phyloP scores from a whole-genome alignment of 2,329 filamentous ascomycete species.

The Fusarium succisae region DNA sequence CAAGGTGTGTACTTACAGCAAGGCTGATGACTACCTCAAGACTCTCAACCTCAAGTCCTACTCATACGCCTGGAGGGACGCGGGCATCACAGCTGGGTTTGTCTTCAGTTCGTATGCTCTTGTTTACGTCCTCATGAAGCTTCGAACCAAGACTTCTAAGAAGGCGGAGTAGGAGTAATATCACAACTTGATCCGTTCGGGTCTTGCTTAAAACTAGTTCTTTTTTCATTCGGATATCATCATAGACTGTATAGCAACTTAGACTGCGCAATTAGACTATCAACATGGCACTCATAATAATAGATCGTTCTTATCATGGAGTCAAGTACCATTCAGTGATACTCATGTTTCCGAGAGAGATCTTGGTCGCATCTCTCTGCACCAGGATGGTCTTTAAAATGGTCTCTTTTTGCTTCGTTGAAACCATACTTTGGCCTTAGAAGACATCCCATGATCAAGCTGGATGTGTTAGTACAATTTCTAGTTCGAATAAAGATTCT shows the following conservation, averaged over 20 bases:
- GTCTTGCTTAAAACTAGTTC: background rate
- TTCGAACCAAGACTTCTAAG: conserved; percentile 59
- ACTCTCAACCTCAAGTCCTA: conserved; percentile 69
- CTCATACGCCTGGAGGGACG: conserved; percentile 73
- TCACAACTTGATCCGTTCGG: background rate
- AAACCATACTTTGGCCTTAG: too few relatives aligned
- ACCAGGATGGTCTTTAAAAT: background rate
- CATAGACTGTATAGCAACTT: background rate
- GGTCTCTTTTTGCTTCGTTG: background rate
- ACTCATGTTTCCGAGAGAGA: too few relatives aligned
- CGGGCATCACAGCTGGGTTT: conserved; percentile 67
- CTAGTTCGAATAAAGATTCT: background rate
- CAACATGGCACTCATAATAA: background rate
- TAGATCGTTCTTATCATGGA: background rate
- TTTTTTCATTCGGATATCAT: background rate
- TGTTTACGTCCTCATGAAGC: conserved; percentile 58
- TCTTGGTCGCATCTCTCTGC: background rate
- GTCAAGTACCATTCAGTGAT: background rate
- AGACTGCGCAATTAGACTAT: background rate
- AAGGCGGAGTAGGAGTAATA: conserved; percentile 48
- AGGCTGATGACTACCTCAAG: conserved; percentile 67
- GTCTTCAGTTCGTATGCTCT: conserved; percentile 61
- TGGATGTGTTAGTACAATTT: accelerated
- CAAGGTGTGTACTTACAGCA: conserved; percentile 67
- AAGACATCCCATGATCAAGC: accelerated